Evolutionary conservation across 495 filamentous ascomycete genomes (phyloP).

Genomic region (Parachaetomium inaequale): DNA sequence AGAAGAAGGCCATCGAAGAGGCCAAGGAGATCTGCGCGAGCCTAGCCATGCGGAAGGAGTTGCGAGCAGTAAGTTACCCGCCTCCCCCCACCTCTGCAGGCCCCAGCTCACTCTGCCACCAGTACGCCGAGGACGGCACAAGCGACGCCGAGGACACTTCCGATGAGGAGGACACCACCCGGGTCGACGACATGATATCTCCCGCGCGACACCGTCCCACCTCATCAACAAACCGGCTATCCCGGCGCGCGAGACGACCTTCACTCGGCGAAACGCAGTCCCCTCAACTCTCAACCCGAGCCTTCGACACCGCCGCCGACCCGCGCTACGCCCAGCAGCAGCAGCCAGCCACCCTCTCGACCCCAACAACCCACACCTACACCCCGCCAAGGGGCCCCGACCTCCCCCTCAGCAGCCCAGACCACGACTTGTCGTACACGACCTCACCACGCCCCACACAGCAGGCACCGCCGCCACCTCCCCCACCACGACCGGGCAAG

Average conservation of each 20-base stretch:
- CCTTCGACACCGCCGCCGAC: neutral
- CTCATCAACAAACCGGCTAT: neutral
- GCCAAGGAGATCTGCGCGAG: constrained; percentile 40
- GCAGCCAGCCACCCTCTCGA: neutral
- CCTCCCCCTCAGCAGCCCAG: constrained; percentile 4
- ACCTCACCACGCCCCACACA: constrained; percentile 7
- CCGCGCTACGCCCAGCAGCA: constrained; percentile 4
- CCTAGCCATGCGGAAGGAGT: constrained; percentile 40
- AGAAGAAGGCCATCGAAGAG: constrained; percentile 40
- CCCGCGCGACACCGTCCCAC: constrained; percentile 2
- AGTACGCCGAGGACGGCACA: constrained; percentile 26
- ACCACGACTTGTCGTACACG: constrained; percentile 14
- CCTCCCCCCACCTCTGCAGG: too few species aligned
- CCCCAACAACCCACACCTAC: neutral
- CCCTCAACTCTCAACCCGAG: neutral
- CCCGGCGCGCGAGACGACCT: neutral
- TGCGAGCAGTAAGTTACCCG: constrained; percentile 25
- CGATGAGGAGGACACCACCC: constrained; percentile 23
- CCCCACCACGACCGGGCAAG: constrained; percentile 33
- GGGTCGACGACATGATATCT: neutral
- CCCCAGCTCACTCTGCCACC: constrained; percentile 4
- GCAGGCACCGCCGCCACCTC: constrained; percentile 22
- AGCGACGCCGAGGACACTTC: constrained; percentile 20
- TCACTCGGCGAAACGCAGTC: neutral
- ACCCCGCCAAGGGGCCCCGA: constrained; percentile 10